Conservation (phyloP, 2,329 filamentous ascomycete genomes). For the Ceratocystis cubensis region DNA sequence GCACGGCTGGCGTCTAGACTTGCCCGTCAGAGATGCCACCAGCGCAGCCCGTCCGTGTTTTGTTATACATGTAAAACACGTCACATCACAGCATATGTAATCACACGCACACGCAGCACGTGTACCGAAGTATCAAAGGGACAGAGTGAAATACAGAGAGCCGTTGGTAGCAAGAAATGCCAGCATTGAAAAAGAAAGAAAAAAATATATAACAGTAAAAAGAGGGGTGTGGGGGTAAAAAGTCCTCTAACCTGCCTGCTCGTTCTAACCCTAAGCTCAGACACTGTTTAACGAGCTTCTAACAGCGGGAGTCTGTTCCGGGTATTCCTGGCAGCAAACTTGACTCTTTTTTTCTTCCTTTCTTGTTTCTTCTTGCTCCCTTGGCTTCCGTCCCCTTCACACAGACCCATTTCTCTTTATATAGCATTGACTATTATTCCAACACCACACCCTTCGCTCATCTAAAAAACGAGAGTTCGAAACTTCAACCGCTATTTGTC, state of each 20-base stretch:
- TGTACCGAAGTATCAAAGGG: background rate
- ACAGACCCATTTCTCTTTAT: background rate
- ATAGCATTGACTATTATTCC: constrained; percentile 5
- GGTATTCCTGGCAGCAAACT: background rate
- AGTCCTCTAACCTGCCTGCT: no score
- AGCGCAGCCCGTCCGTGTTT: background rate
- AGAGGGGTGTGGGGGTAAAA: no score
- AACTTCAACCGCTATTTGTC: background rate
- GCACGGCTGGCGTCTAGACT: background rate
- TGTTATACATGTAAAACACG: background rate
- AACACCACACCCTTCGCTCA: background rate
- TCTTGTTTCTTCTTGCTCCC: background rate
- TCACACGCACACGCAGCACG: background rate
- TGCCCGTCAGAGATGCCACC: background rate
- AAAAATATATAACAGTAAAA: background rate
- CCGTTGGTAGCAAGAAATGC: background rate
- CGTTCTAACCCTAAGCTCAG: no score
- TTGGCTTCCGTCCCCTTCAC: background rate
- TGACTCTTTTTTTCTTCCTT: background rate
- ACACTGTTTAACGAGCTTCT: no score
- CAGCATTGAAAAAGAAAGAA: background rate
- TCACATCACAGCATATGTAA: background rate
- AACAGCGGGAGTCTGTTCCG: background rate
- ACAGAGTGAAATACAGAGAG: no score
- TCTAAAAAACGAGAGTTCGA: background rate